Base-by-base conservation (phyloP, 73 alveolate species). In the Symbiodinium pilosum region DNA sequence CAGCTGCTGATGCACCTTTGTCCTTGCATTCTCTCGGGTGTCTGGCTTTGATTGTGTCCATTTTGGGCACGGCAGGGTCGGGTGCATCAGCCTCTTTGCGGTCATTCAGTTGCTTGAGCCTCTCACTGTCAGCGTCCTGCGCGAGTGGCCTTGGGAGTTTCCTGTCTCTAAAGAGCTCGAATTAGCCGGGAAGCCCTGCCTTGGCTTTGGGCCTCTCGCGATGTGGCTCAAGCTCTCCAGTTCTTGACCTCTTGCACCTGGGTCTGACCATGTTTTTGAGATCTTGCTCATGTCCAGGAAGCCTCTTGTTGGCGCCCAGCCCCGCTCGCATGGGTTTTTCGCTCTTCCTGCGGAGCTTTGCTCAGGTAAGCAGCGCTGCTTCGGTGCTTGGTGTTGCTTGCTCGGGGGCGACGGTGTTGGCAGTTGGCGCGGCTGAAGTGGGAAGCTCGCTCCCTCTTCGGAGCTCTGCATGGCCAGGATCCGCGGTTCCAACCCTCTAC, bases 331-430 rank as follows among this genome's bases (percentile, higher is more conserved):
- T 28, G 0, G 92, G 92, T 26, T 21, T 3, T 5, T 24, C 36
- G 43, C 0, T 32, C 26, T 32, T 28, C 18, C 41, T 44, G 71
- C 54, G 71, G 44, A 16, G 43, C 26, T 28, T 26, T 84, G 92
- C 71, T 14, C 1, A 71, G 36, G 42, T 38, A 41, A 44, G 59
- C 21, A 26, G 20, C 18, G 3, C 71, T 30, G 41, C 59, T 32
- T 32, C 71, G 24, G 71, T 84, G 39, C 30, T 43, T 6, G 92
- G 95, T 38, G 34, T 89, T 38, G 43, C 75, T 14, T 34, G 95
- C 34, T n/a, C 30, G 81, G 98, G 98, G 83, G 32, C 98, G 8
- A 5, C n/a, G 24, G 39, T 38, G 39, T 34, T 21, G 3, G 64
- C 43, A n/a, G 42, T 36, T n/a, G 91, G 51, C 91, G 38, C 43